Percentiles rank a stretch among this genome's conserved stretches.
Conservation (phyloP, 768 basidiomycete genomes). For the Tylopilus sp. region DNA sequence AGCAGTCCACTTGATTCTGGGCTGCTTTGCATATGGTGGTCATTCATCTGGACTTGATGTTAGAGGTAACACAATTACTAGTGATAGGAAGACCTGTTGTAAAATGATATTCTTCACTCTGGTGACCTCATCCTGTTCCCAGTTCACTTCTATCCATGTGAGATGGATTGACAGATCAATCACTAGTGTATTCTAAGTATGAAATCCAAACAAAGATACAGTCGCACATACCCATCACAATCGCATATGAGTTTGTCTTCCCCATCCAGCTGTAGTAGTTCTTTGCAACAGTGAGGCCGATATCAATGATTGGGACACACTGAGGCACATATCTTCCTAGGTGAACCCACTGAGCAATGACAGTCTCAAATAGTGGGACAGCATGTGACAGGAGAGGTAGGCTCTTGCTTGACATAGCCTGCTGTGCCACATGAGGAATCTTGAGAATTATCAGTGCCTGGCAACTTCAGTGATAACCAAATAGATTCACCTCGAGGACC, state of each 20-base stretch:
- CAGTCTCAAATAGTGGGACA: background rate
- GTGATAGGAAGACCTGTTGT: background rate
- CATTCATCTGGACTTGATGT: background rate
- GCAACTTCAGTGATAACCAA: too few species aligned
- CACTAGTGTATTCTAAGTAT: background rate
- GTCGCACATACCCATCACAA: background rate
- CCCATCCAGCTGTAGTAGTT: background rate
- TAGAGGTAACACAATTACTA: background rate
- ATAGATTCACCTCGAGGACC: too few species aligned
- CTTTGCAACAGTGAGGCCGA: background rate
- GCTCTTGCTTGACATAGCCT: background rate
- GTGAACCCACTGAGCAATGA: background rate
- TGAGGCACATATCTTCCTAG: background rate
- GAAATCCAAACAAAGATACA: background rate
- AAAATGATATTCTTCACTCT: background rate
- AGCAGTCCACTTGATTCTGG: background rate
- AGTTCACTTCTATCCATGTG: background rate
- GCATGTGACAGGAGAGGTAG: background rate
- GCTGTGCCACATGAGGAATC: background rate
- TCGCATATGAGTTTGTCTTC: background rate
- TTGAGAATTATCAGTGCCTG: too few species aligned
- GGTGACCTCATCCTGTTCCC: background rate
- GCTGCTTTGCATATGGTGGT: background rate
- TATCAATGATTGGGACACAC: background rate
- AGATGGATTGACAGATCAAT: background rate